A percentile compares a stretch with the other conserved stretches of the same genome.
Evolutionary conservation across 73 alveolate species (phyloP).

Genomic region (Stentor roeselii): DNA sequence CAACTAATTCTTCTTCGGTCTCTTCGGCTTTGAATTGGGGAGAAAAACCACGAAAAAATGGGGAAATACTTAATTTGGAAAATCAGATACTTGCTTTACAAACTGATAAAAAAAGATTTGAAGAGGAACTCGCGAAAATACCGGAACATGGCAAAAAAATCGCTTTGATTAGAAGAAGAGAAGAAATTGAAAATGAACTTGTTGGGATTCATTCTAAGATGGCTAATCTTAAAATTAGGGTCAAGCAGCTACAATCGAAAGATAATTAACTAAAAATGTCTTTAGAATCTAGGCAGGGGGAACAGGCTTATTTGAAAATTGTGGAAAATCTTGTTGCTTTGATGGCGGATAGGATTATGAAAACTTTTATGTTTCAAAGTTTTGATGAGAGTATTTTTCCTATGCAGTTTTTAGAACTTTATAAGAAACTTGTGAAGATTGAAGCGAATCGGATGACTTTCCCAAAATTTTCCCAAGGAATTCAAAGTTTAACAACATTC

Average conservation of each 20-base stretch:
- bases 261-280: background rate
- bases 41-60: background rate
- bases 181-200: slow-evolving; percentile 12
- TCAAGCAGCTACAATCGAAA: background rate
- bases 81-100: background rate
- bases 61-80: background rate
- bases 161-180: slow-evolving; percentile 7
- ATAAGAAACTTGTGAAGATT: no score
- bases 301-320: background rate
- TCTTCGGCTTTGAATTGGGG: background rate
- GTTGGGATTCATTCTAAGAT: background rate
- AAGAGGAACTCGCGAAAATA: slow-evolving; percentile 3
- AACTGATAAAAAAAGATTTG: slow-evolving; percentile 3
- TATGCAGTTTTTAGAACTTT: no score
- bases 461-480: background rate
- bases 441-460: background rate
- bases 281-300: background rate
- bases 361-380: background rate
- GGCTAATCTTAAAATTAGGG: background rate
- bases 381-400: background rate
- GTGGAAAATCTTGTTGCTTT: background rate
- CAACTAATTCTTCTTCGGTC: slow-evolving; percentile 10
- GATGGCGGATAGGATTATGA: background rate
- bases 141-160: slow-evolving; percentile 19
- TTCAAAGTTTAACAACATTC: background rate